These are phyloP conservation scores for Luzula sylvatica DNA, from an alignment of 176 grass and related monocot genomes.

Conservation along the genomic window DNA sequence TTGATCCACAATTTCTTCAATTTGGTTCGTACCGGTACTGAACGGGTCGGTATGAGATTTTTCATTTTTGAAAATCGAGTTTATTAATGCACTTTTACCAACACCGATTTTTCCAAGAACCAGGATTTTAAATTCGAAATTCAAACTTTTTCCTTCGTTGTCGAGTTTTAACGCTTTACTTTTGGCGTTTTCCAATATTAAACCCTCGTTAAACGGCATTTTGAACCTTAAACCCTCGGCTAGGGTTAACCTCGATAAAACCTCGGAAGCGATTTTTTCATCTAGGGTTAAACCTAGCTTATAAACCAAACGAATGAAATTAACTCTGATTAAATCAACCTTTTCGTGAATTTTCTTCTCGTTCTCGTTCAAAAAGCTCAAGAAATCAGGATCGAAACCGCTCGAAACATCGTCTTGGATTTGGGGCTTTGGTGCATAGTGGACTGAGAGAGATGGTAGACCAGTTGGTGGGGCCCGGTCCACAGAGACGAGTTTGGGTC, in stretches of 20 bases:
- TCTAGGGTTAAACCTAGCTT: constrained; percentile 51
- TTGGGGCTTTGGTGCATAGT: constrained; percentile 4
- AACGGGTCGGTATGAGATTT: constrained; percentile 61
- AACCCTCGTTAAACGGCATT: constrained; percentile 37
- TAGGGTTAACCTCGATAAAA: constrained; percentile 51
- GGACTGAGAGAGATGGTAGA: background rate
- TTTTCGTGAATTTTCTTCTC: constrained; percentile 76
- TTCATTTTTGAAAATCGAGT: constrained; percentile 77
- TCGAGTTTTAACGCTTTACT: constrained; percentile 66
- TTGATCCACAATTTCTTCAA: constrained; percentile 52
- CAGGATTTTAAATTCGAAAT: constrained; percentile 79
- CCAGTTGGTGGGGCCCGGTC: background rate
- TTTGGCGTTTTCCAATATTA: constrained; percentile 51
- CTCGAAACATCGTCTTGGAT: constrained; percentile 11
- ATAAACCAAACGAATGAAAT: constrained; percentile 58
- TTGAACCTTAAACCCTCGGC: constrained; percentile 50
- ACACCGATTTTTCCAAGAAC: constrained; percentile 82
- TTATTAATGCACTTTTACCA: constrained; percentile 91
- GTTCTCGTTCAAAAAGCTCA: constrained; percentile 46
- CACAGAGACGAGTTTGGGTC: constrained; percentile 11
- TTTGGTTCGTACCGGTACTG: constrained; percentile 34
- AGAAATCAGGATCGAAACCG: constrained; percentile 29
- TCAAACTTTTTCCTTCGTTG: constrained; percentile 41
- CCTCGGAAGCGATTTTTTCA: constrained; percentile 47
- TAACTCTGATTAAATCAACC: constrained; percentile 38